These are phyloP conservation scores for Spiromastix sp. DNA, from an alignment of 2,329 filamentous ascomycete species.

Conservation along the genomic window DNA sequence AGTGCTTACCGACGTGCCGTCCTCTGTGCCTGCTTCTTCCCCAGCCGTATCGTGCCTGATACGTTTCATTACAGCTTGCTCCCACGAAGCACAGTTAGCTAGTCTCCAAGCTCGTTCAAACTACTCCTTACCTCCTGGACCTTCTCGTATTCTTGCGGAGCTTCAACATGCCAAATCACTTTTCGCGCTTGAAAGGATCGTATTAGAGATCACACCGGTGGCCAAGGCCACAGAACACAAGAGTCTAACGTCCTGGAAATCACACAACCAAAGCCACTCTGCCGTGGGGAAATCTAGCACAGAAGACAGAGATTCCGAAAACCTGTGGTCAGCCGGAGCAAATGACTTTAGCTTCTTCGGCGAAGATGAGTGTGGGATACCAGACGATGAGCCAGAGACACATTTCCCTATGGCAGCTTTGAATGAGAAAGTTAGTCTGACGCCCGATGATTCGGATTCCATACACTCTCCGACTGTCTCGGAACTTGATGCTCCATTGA, in stretches of 20 bases:
- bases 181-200: constrained; percentile 46
- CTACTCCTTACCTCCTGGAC: constrained; percentile 49
- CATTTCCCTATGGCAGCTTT: constrained; percentile 37
- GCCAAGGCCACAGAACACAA: constrained; percentile 10
- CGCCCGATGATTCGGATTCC: neutral
- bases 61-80: constrained; percentile 46
- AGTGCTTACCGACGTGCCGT: constrained; percentile 47
- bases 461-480: neutral
- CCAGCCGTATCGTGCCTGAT: constrained; percentile 36
- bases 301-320: constrained; percentile 49
- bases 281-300: constrained; percentile 44
- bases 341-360: constrained; percentile 54
- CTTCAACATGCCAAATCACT: constrained; percentile 39
- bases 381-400: constrained; percentile 36
- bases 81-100: constrained; percentile 44
- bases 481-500: neutral
- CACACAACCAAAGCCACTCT: constrained; percentile 34
- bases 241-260: constrained; percentile 25
- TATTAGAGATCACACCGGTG: constrained; percentile 43
- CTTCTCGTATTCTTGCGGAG: constrained; percentile 39
- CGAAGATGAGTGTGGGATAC: constrained; percentile 45
- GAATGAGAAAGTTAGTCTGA: constrained; percentile 1
- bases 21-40: constrained; percentile 30
- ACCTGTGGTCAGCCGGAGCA: constrained; percentile 48
- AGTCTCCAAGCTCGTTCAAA: constrained; percentile 43